phyloP scores from a whole-genome alignment of 2,329 filamentous ascomycete species.

The Lachnellula subtilissima region DNA sequence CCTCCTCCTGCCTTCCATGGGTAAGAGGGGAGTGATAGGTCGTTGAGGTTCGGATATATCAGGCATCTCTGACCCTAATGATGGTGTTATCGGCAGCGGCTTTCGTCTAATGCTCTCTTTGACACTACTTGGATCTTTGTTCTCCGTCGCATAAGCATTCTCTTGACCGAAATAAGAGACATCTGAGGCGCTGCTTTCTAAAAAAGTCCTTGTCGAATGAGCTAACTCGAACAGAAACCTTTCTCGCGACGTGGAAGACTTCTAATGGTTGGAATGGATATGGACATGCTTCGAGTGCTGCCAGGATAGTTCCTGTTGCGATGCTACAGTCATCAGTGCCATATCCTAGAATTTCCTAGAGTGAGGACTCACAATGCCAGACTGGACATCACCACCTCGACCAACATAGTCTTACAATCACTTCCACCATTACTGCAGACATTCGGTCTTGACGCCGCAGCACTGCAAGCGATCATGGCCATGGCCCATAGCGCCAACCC shows the following conservation, averaged over 20 bases:
- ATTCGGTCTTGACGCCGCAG: conserved; percentile 16
- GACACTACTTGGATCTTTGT: background rate
- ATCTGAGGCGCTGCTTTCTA: conserved; percentile 18
- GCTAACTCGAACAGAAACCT: conserved; percentile 15
- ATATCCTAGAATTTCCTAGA: background rate
- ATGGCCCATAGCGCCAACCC: conserved; percentile 19
- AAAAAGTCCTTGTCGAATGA: conserved; percentile 16
- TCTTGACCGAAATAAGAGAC: conserved; percentile 11
- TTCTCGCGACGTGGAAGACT: conserved; percentile 3
- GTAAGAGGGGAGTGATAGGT: conserved; percentile 9
- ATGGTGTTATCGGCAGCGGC: conserved; percentile 9
- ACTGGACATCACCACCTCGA: conserved; percentile 17
- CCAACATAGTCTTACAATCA: conserved; percentile 15
- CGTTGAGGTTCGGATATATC: conserved; percentile 9
- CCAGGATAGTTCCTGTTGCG: conserved; percentile 21
- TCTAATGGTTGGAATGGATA: conserved; percentile 21
- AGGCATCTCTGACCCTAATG: conserved; percentile 1
- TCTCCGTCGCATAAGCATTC: conserved; percentile 1
- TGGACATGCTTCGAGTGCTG: conserved; percentile 24
- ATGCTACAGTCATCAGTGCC: conserved; percentile 13
- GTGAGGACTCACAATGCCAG: conserved; percentile 19
- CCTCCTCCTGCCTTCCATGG: conserved; percentile 5
- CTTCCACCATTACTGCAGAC: conserved; percentile 8
- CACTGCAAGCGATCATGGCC: conserved; percentile 15
- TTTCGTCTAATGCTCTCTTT: conserved; percentile 13